Base-by-base conservation (phyloP, 1,284 basidiomycete species). In the Heterobasidion annosum region DNA sequence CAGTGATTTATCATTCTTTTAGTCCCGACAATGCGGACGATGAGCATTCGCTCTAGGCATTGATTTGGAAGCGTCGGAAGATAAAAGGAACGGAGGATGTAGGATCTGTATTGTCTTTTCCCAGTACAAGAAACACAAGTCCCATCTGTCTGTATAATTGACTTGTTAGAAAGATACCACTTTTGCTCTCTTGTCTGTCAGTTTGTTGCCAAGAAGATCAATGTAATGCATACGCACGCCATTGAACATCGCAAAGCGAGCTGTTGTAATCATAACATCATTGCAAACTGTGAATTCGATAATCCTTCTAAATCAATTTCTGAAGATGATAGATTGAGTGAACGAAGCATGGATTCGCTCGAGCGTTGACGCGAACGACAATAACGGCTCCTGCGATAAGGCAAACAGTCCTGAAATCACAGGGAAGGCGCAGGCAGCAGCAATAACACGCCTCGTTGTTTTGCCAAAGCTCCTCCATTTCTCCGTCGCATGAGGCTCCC, bases 1-100 rank as follows among this genome's bases (percentile, higher is more conserved):
- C n/a, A 51, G 54, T 66, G 42, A 52, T 37, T 3, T 40, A 8
- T 53, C 47, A 54, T 53, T 52, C 32, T 43, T 19, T 1, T 25
- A 82, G 82, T 82, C 77, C 81, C 81, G 8, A 83, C 81, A 25
- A 82, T 82, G 81, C 70, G 81, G 54, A 83, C 81, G 8, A 78
- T 81, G 79, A 83, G 80, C 59, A 76, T 83, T 73, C 71, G 78
- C n/a, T 77, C 77, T 15, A 46, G 50, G 25, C 25, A 25, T 25
- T 25, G 25, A 25, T 25, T 25, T 25, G 25, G 47, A 52, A 52
- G 47, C 25, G 25, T 25, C 4, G 25, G 25, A 25, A 25, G 25
- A 5, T 25, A 25, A 1, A 25, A 54, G 32, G 54, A 13, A 15
- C 9, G 40, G 40, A 43, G 1, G 40, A 13, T 16, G 4, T 6